Evolutionary conservation across 2,329 filamentous ascomycete species (phyloP).

Genomic region (Zopfia rhizophila): DNA sequence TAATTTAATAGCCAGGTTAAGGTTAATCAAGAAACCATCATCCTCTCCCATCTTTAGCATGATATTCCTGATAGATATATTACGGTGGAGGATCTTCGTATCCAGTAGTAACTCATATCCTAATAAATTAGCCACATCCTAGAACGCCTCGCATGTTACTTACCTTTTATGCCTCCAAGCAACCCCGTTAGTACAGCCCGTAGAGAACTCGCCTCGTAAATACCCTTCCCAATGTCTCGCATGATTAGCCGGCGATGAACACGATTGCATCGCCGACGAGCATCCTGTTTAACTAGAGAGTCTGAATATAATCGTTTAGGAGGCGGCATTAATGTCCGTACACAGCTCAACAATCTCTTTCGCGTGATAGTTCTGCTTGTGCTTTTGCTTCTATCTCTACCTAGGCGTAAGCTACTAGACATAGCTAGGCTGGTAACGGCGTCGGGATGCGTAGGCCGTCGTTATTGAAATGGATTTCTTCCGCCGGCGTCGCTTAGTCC

Average conservation of each 20-base stretch:
- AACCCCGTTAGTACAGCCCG: slow-evolving; percentile 21
- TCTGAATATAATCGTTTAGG: slow-evolving; percentile 20
- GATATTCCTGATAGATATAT: slow-evolving; percentile 37
- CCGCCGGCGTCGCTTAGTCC: slow-evolving; percentile 11
- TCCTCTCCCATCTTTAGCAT: slow-evolving; percentile 33
- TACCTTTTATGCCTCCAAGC: slow-evolving; percentile 24
- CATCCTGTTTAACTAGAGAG: slow-evolving; percentile 17
- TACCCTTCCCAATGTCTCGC: slow-evolving; percentile 52
- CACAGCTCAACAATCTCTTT: slow-evolving; percentile 21
- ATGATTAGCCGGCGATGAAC: slow-evolving; percentile 56
- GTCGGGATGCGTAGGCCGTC: slow-evolving; percentile 8
- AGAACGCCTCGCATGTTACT: slow-evolving; percentile 9
- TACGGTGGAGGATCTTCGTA: slow-evolving; percentile 32
- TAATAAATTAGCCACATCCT: slow-evolving; percentile 20
- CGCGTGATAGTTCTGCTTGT: slow-evolving; percentile 12
- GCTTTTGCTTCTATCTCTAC: slow-evolving; percentile 14
- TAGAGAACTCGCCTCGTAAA: slow-evolving; percentile 55
- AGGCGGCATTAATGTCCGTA: slow-evolving; percentile 20
- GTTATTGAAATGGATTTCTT: slow-evolving; percentile 11
- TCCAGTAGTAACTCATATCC: slow-evolving; percentile 19
- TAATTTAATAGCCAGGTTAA: slow-evolving; percentile 27
- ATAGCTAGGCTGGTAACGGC: slow-evolving; percentile 10
- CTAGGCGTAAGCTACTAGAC: slow-evolving; percentile 5
- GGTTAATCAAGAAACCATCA: slow-evolving; percentile 32
- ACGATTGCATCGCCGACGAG: slow-evolving; percentile 39